Evolutionary conservation across 176 grass and related monocot species (phyloP).

Genomic region (Elaeis guineensis): DNA sequence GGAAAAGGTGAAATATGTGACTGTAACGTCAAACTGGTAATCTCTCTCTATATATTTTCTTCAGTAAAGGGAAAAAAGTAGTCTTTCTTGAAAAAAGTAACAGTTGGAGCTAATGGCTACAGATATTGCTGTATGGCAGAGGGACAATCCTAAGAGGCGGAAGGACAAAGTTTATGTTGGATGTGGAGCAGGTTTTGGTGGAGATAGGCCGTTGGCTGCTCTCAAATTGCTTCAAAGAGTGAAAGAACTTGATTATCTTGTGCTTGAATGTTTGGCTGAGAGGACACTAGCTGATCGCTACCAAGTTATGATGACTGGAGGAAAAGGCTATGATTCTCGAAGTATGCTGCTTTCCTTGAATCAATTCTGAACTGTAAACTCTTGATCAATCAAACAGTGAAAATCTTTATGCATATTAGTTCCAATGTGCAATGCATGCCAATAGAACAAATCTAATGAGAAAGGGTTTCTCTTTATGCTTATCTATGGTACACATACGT

Average conservation of each 20-base stretch:
- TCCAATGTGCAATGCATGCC: too few species aligned
- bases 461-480: too few species aligned
- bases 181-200: conserved; percentile 89
- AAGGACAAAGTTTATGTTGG: conserved; percentile 70
- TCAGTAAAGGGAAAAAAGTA: background rate
- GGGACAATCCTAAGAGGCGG: conserved; percentile 38
- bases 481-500: too few species aligned
- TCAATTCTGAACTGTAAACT: too few species aligned
- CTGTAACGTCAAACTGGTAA: conserved; percentile 11
- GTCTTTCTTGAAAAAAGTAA: background rate
- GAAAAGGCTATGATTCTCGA: conserved; percentile 78
- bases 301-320: conserved; percentile 46
- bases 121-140: conserved; percentile 23
- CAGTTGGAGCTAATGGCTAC: background rate
- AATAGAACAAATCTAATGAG: too few species aligned
- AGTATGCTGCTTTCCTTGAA: conserved; percentile 31
- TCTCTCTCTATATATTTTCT: conserved; percentile 1
- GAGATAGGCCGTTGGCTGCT: conserved; percentile 62
- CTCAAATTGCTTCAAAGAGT: conserved; percentile 64
- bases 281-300: conserved; percentile 78
- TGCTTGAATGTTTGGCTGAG: conserved; percentile 90
- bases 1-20: background rate
- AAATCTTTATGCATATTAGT: too few species aligned
- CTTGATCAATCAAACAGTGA: too few species aligned
- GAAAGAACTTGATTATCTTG: conserved; percentile 73